Conservation (phyloP, 331 rosid genomes). For the Malus hybrid region DNA sequence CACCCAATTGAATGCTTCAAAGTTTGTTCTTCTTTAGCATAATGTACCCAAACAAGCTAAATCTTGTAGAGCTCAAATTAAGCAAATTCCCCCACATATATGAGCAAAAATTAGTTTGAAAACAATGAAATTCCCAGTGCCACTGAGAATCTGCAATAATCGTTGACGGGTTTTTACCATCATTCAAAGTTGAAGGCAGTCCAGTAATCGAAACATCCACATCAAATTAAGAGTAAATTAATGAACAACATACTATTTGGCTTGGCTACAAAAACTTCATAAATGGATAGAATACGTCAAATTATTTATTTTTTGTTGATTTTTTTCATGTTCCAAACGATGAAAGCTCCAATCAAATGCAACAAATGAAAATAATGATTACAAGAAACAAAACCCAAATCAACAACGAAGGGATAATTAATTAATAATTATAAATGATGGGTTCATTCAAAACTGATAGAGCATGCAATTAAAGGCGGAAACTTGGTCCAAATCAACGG, state of each 20-base stretch:
- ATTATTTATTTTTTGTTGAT: neutral
- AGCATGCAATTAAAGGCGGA: neutral
- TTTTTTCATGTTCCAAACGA: conserved; percentile 7
- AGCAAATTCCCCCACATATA: neutral
- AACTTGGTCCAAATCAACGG: neutral
- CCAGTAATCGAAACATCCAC: neutral
- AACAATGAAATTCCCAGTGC: neutral
- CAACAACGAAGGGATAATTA: neutral
- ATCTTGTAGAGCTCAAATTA: neutral
- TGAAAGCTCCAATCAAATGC: neutral
- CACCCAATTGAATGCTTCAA: neutral
- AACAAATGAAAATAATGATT: neutral
- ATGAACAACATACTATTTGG: neutral
- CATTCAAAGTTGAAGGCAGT: neutral
- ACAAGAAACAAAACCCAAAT: neutral
- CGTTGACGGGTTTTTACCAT: neutral
- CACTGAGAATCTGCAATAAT: neutral
- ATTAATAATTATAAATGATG: neutral
- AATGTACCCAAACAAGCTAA: neutral
- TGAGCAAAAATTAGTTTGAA: neutral
- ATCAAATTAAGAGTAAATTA: neutral
- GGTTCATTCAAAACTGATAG: neutral
- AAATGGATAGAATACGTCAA: neutral
- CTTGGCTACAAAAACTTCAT: neutral
- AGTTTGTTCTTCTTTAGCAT: neutral